phyloP scores from a whole-genome alignment of 2,329 filamentous ascomycete species.

The Claviceps citrina region DNA sequence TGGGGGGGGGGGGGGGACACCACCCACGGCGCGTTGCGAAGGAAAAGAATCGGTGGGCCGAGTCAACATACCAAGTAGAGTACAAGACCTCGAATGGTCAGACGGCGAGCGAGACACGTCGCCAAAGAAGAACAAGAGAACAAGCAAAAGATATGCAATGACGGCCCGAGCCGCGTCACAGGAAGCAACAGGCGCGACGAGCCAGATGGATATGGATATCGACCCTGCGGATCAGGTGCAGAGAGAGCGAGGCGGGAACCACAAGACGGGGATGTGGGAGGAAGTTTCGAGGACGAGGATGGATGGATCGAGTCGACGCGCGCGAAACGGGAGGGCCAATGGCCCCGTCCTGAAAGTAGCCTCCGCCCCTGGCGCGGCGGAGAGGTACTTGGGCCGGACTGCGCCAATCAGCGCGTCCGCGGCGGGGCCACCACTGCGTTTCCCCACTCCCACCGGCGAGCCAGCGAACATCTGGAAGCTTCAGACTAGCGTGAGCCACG shows the following conservation, averaged over 20 bases:
- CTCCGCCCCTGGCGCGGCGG: background rate
- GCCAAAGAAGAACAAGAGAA: background rate
- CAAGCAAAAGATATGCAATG: background rate
- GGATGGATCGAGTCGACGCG: background rate
- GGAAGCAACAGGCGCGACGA: conserved; percentile 4
- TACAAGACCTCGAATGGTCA: background rate
- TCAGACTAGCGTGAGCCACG: background rate
- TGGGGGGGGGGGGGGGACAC: background rate
- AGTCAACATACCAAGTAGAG: conserved; percentile 1
- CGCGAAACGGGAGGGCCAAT: background rate
- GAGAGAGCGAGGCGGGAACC: conserved; percentile 5
- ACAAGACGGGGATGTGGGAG: conserved; percentile 5
- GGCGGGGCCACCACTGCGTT: too few relatives aligned
- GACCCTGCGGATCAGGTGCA: conserved; percentile 7
- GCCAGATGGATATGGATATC: conserved; percentile 5
- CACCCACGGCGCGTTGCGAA: background rate
- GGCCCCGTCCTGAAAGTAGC: background rate
- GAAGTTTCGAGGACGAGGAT: conserved; percentile 1
- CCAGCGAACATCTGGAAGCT: too few relatives aligned
- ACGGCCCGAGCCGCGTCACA: conserved; percentile 2
- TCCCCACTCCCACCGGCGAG: too few relatives aligned
- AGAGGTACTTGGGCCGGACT: background rate
- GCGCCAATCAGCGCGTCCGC: background rate
- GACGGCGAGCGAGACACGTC: background rate
- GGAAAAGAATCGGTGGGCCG: background rate